phyloP scores from a whole-genome alignment of 1,284 basidiomycete species.

The Coniferiporia sulphurascens region DNA sequence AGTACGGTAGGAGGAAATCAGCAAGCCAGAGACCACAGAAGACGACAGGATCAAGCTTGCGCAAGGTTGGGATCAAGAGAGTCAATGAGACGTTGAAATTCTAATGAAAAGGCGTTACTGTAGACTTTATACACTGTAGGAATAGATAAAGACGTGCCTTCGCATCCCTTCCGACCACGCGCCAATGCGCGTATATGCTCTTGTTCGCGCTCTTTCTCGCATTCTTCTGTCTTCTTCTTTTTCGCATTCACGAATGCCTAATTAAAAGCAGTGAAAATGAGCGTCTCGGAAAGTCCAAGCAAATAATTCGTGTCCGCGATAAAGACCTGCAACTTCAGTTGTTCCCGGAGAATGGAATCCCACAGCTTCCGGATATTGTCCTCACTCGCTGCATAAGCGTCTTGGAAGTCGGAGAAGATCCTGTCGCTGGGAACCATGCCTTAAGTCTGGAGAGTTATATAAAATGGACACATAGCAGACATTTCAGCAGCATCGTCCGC shows the following conservation, averaged over 20 bases:
- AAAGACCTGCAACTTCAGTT: conserved; percentile 11
- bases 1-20: no score
- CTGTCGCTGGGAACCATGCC: conserved; percentile 8
- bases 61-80: conserved; percentile 1
- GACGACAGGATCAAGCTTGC: neutral
- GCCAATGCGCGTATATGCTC: conserved; percentile 17
- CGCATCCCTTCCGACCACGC: conserved; percentile 17
- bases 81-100: conserved; percentile 4
- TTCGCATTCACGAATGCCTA: conserved; percentile 11
- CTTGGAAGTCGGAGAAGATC: conserved; percentile 13
- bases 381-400: conserved; percentile 12
- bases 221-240: neutral
- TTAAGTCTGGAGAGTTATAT: neutral
- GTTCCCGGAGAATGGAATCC: conserved; percentile 15
- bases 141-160: conserved; percentile 6
- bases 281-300: no score
- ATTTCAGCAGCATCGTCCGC: conserved; percentile 8
- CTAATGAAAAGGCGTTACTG: neutral
- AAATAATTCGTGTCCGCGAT: neutral
- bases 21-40: neutral
- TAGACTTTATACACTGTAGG: neutral
- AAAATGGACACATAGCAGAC: neutral
- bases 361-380: conserved; percentile 16
- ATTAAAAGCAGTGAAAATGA: neutral
- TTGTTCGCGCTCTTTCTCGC: conserved; percentile 10